Conservation (phyloP, 2,329 filamentous ascomycete genomes). For the Cordyceps pruinosa region DNA sequence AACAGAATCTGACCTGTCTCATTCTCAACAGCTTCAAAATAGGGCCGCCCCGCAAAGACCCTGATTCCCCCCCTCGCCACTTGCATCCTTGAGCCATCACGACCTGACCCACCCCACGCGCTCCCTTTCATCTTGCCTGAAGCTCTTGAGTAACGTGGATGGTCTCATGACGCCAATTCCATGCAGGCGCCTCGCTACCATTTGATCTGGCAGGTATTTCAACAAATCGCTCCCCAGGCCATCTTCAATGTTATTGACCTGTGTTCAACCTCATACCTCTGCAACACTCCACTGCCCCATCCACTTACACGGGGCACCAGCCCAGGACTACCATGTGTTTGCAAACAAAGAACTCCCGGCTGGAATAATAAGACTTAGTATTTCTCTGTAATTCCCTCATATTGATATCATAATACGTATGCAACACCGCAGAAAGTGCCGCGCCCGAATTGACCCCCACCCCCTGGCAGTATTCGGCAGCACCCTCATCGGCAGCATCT, state of each 20-base stretch:
- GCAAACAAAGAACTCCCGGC: background rate
- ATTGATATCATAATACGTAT: background rate
- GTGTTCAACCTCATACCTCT: background rate
- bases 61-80: slow-evolving; percentile 8
- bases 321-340: background rate
- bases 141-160: background rate
- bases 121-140: background rate
- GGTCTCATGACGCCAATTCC: background rate
- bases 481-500: slow-evolving; percentile 37
- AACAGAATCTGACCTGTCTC: background rate
- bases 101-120: background rate
- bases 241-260: background rate
- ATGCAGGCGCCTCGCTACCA: background rate
- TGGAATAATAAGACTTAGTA: no score
- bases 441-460: background rate
- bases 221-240: background rate
- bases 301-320: background rate
- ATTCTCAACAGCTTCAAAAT: background rate
- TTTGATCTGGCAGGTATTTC: background rate
- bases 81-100: background rate
- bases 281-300: background rate
- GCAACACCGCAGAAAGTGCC: background rate
- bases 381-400: no score
- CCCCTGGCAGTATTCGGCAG: background rate
- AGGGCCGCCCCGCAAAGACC: slow-evolving; percentile 2